Percentiles rank a stretch among this genome's conserved stretches.
These are phyloP conservation scores for Melastoma malabathricum DNA, from an alignment of 345 rosid species.

Conservation along the genomic window DNA sequence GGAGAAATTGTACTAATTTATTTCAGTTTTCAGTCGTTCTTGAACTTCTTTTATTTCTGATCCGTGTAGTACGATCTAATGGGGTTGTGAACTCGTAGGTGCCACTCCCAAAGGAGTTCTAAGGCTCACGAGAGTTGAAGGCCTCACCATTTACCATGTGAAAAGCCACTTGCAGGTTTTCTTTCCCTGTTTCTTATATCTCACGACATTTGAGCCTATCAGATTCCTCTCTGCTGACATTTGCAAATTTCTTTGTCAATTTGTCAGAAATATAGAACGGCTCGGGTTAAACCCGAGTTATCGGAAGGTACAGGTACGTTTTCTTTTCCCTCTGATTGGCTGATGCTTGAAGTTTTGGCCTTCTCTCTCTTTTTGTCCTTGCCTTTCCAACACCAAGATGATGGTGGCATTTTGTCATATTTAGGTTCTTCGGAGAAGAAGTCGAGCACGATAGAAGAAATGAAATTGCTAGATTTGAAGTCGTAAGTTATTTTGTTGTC, in stretches of 20 bases:
- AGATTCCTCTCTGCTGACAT: slow-evolving; percentile 4
- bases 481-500: slow-evolving; percentile 29
- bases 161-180: slow-evolving; percentile 94
- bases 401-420: slow-evolving; percentile 3
- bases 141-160: slow-evolving; percentile 87
- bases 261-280: slow-evolving; percentile 73
- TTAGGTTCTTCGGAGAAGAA: slow-evolving; percentile 51
- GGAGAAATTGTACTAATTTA: too few species aligned
- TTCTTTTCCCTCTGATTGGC: slow-evolving; percentile 2
- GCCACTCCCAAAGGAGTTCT: slow-evolving; percentile 92
- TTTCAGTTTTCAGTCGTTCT: too few species aligned
- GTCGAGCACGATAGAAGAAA: slow-evolving; percentile 32
- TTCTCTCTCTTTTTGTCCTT: background rate
- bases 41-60: too few species aligned
- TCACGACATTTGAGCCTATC: background rate
- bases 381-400: background rate
- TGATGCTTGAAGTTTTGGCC: background rate
- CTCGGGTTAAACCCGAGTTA: slow-evolving; percentile 68
- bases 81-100: slow-evolving; percentile 20
- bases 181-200: slow-evolving; percentile 4
- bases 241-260: background rate
- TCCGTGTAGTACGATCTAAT: too few species aligned
- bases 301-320: slow-evolving; percentile 31
- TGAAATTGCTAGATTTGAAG: slow-evolving; percentile 62
- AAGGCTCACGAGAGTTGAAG: slow-evolving; percentile 61